Percentiles rank a stretch among this genome's conserved stretches.
phyloP scores from a whole-genome alignment of 257 asterid genomes.

The Paraleonurus japonicus region DNA sequence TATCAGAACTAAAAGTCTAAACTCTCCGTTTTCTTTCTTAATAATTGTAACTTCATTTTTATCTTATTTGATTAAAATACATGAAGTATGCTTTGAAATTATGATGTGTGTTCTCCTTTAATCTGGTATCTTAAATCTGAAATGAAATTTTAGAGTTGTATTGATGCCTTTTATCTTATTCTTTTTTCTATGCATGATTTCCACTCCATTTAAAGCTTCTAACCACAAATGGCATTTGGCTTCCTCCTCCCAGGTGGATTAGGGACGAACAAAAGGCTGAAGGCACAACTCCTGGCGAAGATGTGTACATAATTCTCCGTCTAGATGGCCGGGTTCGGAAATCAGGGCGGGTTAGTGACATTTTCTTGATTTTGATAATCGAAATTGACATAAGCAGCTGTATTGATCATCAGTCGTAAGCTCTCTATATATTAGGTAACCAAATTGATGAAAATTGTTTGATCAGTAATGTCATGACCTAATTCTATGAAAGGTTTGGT shows the following conservation, averaged over 20 bases:
- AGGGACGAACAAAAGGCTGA: conserved; percentile 85
- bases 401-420: background rate
- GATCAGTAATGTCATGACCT: background rate
- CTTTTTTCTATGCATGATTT: background rate
- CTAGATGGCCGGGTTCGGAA: conserved; percentile 96
- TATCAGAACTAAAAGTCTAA: conserved; percentile 9
- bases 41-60: background rate
- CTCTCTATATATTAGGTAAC: background rate
- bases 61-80: background rate
- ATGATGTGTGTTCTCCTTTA: background rate
- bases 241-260: conserved; percentile 72
- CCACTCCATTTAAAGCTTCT: background rate
- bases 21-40: background rate
- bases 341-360: conserved; percentile 81
- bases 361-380: conserved; percentile 10
- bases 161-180: background rate
- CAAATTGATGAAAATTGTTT: background rate
- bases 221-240: background rate
- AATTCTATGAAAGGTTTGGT: background rate
- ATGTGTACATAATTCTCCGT: conserved; percentile 89
- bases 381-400: background rate
- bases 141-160: background rate
- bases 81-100: background rate
- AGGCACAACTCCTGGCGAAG: conserved; percentile 92
- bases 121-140: background rate